A percentile compares a stretch with the other conserved stretches of the same genome.
These are phyloP conservation scores for Ehretia macrophylla DNA, from an alignment of 257 asterid genomes.

Conservation along the genomic window DNA sequence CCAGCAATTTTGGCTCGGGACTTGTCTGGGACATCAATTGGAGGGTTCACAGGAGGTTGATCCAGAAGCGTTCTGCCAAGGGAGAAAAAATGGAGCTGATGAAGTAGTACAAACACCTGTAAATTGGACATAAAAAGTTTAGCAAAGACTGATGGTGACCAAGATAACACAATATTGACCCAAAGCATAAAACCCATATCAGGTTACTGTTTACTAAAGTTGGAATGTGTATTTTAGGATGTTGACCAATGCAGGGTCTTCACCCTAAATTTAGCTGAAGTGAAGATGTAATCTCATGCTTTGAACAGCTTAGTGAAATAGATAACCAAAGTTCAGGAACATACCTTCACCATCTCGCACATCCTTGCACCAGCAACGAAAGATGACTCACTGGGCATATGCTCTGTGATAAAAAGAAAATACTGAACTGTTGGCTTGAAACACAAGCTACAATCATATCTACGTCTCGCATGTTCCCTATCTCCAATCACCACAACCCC, in stretches of 20 bases:
- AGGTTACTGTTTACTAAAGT: background rate
- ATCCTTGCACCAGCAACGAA: constrained; percentile 74
- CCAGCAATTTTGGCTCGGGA: constrained; percentile 76
- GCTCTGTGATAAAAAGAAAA: constrained; percentile 38
- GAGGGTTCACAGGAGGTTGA: constrained; percentile 66
- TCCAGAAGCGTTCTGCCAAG: constrained; percentile 72
- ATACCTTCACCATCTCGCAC: constrained; percentile 88
- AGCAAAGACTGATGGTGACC: constrained; percentile 7
- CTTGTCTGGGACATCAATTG: constrained; percentile 44
- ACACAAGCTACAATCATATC: background rate
- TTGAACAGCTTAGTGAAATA: background rate
- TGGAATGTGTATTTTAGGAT: background rate
- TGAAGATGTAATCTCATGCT: too few relatives aligned
- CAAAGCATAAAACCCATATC: background rate
- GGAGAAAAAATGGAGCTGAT: constrained; percentile 76
- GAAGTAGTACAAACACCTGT: constrained; percentile 82
- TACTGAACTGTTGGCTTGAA: constrained; percentile 13
- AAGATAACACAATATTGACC: constrained; percentile 11
- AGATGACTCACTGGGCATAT: constrained; percentile 56
- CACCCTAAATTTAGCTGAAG: too few relatives aligned
- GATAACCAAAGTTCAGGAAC: background rate
- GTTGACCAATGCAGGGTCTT: too few relatives aligned
- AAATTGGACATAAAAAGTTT: constrained; percentile 17
- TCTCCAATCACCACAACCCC: background rate
- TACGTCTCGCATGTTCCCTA: background rate